Evolutionary conservation across 1,139 yeast genomes (phyloP).

Genomic region (Scheffersomyces quercinus): DNA sequence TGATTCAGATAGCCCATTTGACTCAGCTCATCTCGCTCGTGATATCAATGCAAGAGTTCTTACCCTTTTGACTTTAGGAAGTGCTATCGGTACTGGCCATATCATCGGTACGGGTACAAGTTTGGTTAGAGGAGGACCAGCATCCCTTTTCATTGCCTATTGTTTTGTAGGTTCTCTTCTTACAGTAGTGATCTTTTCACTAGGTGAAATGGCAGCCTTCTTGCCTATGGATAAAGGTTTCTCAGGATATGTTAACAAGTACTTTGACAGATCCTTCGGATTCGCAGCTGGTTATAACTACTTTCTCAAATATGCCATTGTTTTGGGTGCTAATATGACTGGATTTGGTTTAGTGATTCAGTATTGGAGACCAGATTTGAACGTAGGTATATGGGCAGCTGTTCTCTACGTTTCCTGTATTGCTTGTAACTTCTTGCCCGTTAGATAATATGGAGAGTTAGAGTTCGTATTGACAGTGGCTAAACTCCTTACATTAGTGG

Average conservation of each 20-base stretch:
- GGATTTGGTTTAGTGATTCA: slow-evolving; percentile 16
- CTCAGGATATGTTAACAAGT: slow-evolving; percentile 2
- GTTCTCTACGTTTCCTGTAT: slow-evolving; percentile 14
- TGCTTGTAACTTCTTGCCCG: slow-evolving; percentile 30
- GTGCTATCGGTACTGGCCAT: slow-evolving; percentile 1
- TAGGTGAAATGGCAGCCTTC: slow-evolving; percentile 7
- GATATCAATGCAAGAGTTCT: slow-evolving; percentile 1
- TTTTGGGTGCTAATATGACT: slow-evolving; percentile 15
- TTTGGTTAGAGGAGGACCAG: slow-evolving; percentile 5
- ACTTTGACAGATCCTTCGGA: slow-evolving; percentile 15
- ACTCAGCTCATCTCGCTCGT: neutral
- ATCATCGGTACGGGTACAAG: slow-evolving; percentile 5
- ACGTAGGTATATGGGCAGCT: slow-evolving; percentile 16
- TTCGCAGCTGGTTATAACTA: slow-evolving; percentile 19
- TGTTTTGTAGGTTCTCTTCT: slow-evolving; percentile 1
- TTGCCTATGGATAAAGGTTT: slow-evolving; percentile 4
- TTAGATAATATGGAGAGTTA: slow-evolving; percentile 23
- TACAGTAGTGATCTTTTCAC: slow-evolving; percentile 1
- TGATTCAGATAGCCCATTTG: neutral
- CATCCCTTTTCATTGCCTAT: slow-evolving; percentile 3
- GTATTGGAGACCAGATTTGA: slow-evolving; percentile 13
- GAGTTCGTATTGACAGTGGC: slow-evolving; percentile 19
- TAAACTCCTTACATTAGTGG: slow-evolving; percentile 14
- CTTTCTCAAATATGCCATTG: slow-evolving; percentile 16
- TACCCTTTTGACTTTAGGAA: neutral